Percentiles rank a stretch among this genome's conserved stretches.
Evolutionary conservation across 164 flowering plant genomes (phyloP).

Genomic region (Paratinospora sagittata): DNA sequence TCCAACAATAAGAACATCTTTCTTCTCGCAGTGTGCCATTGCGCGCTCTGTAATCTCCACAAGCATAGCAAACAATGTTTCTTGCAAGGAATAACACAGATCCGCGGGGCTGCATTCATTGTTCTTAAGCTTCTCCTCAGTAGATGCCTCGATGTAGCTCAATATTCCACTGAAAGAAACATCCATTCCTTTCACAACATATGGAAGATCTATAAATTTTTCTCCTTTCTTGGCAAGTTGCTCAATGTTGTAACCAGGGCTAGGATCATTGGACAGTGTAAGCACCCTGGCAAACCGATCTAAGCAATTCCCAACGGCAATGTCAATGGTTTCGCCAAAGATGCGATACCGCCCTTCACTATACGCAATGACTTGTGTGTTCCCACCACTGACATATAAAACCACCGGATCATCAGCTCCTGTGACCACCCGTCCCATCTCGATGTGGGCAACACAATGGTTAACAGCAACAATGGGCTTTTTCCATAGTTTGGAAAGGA

Average conservation of each 20-base stretch:
- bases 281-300: slow-evolving; percentile 91
- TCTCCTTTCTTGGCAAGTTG: slow-evolving; percentile 97
- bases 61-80: slow-evolving; percentile 94
- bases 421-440: slow-evolving; percentile 93
- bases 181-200: slow-evolving; percentile 98
- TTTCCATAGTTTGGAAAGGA: slow-evolving; percentile 80
- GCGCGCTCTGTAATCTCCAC: slow-evolving; percentile 98
- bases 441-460: slow-evolving; percentile 97
- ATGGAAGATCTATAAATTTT: slow-evolving; percentile 79
- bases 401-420: slow-evolving; percentile 95
- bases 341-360: slow-evolving; percentile 89
- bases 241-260: slow-evolving; percentile 95
- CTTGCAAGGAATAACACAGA: slow-evolving; percentile 96
- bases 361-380: slow-evolving; percentile 92
- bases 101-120: slow-evolving; percentile 98
- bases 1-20: slow-evolving; percentile 92
- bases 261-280: slow-evolving; percentile 83
- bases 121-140: slow-evolving; percentile 77
- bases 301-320: slow-evolving; percentile 96
- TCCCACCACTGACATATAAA: slow-evolving; percentile 95
- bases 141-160: slow-evolving; percentile 86
- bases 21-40: slow-evolving; percentile 94
- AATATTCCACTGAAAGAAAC: slow-evolving; percentile 93
- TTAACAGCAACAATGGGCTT: slow-evolving; percentile 92
- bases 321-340: slow-evolving; percentile 97